Evolutionary conservation across 2,329 filamentous ascomycete genomes (phyloP).

Genomic region (Penicillium brevicompactum): DNA sequence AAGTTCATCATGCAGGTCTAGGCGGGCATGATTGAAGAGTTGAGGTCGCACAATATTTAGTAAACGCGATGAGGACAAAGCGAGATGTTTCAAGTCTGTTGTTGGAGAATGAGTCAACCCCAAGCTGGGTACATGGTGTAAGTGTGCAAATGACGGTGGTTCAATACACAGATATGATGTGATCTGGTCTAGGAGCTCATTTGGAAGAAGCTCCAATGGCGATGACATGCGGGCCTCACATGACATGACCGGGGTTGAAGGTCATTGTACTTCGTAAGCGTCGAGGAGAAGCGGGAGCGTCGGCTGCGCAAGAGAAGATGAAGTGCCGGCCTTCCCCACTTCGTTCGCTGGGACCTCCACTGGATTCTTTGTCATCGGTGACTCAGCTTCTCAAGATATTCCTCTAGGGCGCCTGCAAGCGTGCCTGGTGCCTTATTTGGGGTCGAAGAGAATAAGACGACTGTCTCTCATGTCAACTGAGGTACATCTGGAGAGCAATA

Average conservation of each 20-base stretch:
- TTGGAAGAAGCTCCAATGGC: constrained; percentile 51
- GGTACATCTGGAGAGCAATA: no score
- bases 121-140: constrained; percentile 54
- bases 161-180: constrained; percentile 56
- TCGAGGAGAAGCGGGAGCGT: constrained; percentile 1
- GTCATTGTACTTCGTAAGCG: neutral
- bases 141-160: constrained; percentile 51
- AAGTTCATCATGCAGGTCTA: constrained; percentile 38
- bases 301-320: constrained; percentile 17
- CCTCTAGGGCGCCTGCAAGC: no score
- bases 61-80: constrained; percentile 58
- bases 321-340: constrained; percentile 28
- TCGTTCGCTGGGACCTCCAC: constrained; percentile 13
- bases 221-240: constrained; percentile 25
- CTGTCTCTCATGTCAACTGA: no score
- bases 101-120: constrained; percentile 43
- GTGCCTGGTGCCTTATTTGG: no score
- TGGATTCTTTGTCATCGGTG: constrained; percentile 23
- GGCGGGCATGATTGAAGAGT: constrained; percentile 60
- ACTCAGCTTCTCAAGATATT: constrained; percentile 12
- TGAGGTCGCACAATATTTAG: constrained; percentile 54
- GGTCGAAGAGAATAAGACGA: no score
- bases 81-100: constrained; percentile 57
- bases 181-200: constrained; percentile 62
- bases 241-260: constrained; percentile 4